Percentiles rank a stretch among this genome's conserved stretches.
These are phyloP conservation scores for Crotalaria pallida DNA, from an alignment of 306 rosid species.

Conservation along the genomic window DNA sequence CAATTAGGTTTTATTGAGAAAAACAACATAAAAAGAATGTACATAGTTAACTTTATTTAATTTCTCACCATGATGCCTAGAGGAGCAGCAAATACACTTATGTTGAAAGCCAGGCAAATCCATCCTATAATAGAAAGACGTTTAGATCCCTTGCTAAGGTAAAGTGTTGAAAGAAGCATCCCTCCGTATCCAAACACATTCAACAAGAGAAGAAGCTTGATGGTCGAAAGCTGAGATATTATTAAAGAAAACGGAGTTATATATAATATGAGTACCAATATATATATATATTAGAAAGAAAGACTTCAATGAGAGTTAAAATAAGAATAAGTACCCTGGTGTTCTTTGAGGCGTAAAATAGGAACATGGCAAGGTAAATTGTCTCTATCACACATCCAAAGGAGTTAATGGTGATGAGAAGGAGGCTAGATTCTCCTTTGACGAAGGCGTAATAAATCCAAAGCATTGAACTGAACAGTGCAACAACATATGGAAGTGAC, in stretches of 20 bases:
- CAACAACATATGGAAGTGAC: slow-evolving; percentile 67
- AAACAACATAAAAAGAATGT: no score
- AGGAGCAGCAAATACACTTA: slow-evolving; percentile 80
- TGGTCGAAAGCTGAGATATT: slow-evolving; percentile 44
- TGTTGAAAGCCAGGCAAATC: slow-evolving; percentile 67
- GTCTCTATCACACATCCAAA: slow-evolving; percentile 66
- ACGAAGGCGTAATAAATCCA: slow-evolving; percentile 81
- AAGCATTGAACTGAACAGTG: slow-evolving; percentile 70
- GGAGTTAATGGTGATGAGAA: slow-evolving; percentile 78
- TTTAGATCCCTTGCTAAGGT: slow-evolving; percentile 42
- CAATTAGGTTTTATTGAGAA: background rate
- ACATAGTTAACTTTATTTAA: no score
- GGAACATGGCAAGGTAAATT: slow-evolving; percentile 47
- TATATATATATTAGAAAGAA: background rate
- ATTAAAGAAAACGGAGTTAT: background rate
- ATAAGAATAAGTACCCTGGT: slow-evolving; percentile 52
- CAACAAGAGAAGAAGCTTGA: slow-evolving; percentile 47
- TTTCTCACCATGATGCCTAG: slow-evolving; percentile 58
- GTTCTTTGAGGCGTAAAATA: slow-evolving; percentile 56
- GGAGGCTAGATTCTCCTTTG: slow-evolving; percentile 43
- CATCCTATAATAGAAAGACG: slow-evolving; percentile 68
- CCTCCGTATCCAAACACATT: slow-evolving; percentile 65
- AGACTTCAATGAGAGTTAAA: background rate
- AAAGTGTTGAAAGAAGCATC: slow-evolving; percentile 59
- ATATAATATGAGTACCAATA: no score